Evolutionary conservation across 805 yeast genomes (phyloP), one percentile per base, ranked within the genome.

Genomic region (Candida sphagnicola): DNA sequence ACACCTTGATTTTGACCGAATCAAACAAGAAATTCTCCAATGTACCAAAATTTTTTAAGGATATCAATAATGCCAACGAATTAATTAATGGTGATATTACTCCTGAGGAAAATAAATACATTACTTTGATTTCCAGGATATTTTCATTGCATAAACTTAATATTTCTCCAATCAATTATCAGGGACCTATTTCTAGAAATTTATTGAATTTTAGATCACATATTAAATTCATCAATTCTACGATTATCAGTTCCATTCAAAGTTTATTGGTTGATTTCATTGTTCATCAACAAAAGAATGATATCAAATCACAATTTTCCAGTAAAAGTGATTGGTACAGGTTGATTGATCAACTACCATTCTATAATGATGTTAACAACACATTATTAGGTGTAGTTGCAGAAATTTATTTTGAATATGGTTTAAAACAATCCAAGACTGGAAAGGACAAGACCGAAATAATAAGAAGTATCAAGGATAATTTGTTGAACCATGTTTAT

Each of bases 121-220:
- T 68, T 2, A 50, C 62, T 3, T 47, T 68, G 25, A 51, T 67
- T n/a, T 59, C 72, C 2, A 50, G 70, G 39, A 46, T 69, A 4
- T 59, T 68, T 31, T 57, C 72, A 2, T 45, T 67, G 28, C 62
- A 56, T 37, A 62, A 53, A 43, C 52, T 67, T 31, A 54, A 63
- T 28, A 59, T 66, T 21, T 48, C 65, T 32, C 77, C 77, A 18
- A 67, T 67, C 28, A 76, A 74, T 35, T 81, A 77, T 60, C 73
- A 74, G 32, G 90, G 90, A 2, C 89, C 88, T 11, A 67, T 87
- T 24, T 84, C 87, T 13, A 75, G 82, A 47, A 73, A 77, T 28
- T 64, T 86, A 25, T 65, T 85, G 35, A 74, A 78, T 31, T 84
- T 82, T 56, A 74, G 89, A 52, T 80, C 88, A 14, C 77, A 78